These are phyloP conservation scores for Eutrema heterophyllum DNA, from an alignment of 345 rosid species.

Conservation along the genomic window DNA sequence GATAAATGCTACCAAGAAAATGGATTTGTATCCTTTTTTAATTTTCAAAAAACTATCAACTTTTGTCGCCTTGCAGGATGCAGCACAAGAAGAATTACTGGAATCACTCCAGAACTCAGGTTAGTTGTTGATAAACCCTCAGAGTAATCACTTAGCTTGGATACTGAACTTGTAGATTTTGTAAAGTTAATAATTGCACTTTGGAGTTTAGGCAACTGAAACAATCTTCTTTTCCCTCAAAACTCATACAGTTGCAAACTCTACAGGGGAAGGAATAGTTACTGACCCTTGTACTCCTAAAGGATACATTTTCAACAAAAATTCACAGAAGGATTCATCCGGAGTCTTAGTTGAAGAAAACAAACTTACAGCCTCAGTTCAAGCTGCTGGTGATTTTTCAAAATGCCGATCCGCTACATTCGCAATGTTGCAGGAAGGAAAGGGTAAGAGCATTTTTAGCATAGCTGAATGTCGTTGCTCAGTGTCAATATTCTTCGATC, in stretches of 20 bases:
- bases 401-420: constrained; percentile 76
- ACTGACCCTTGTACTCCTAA: constrained; percentile 84
- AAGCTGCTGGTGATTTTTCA: constrained; percentile 71
- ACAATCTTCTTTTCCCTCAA: neutral
- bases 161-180: neutral
- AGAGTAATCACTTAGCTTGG: neutral
- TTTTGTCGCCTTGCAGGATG: constrained; percentile 51
- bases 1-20: neutral
- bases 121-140: neutral
- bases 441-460: constrained; percentile 40
- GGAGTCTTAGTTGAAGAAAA: neutral
- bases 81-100: constrained; percentile 54
- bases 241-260: neutral
- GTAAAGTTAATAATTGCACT: neutral
- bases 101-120: constrained; percentile 51
- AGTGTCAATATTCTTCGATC: neutral
- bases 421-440: constrained; percentile 60
- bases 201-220: neutral
- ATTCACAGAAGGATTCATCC: constrained; percentile 20
- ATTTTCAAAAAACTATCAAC: constrained; percentile 9
- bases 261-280: constrained; percentile 31
- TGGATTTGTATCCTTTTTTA: neutral
- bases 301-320: constrained; percentile 47
- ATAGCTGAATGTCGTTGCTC: neutral
- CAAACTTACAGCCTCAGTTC: constrained; percentile 32